Conservation (phyloP, 2,329 filamentous ascomycete genomes). For the Sarocladiaceae sp. region DNA sequence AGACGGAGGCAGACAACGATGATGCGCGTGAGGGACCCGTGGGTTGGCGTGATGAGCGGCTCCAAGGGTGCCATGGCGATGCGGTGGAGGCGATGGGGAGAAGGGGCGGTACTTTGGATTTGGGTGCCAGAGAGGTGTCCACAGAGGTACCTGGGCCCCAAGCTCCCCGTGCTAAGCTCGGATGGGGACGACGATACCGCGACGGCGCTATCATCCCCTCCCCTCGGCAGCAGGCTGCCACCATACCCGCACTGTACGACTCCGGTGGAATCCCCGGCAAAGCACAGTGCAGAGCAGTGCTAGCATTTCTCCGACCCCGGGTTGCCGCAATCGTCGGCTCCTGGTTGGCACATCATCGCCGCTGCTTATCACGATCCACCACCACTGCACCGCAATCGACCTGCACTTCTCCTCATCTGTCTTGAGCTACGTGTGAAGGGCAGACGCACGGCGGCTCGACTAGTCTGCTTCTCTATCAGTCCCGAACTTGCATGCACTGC, state of each 20-base stretch:
- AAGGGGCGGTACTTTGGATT: neutral
- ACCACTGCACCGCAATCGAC: neutral
- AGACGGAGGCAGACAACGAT: too few relatives aligned
- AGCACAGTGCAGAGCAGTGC: constrained; percentile 2
- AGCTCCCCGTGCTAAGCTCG: neutral
- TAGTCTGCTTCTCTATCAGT: too few relatives aligned
- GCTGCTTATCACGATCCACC: constrained; percentile 10
- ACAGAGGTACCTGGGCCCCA: neutral
- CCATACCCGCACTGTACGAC: neutral
- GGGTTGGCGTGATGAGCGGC: neutral
- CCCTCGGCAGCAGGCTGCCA: constrained; percentile 1
- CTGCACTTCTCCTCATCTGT: constrained; percentile 2
- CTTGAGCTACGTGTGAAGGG: too few relatives aligned
- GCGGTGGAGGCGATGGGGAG: constrained; percentile 2
- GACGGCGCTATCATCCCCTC: too few relatives aligned
- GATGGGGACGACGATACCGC: too few relatives aligned
- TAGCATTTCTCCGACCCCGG: too few relatives aligned
- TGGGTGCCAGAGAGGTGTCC: constrained; percentile 4
- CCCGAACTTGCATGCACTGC: too few relatives aligned
- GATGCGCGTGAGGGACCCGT: too few relatives aligned
- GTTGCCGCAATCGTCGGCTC: neutral
- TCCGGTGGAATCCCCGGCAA: too few relatives aligned
- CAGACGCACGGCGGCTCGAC: too few relatives aligned
- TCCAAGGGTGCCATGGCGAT: constrained; percentile 1
- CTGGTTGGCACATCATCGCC: constrained; percentile 8